Conservation (phyloP, 1,139 yeast species). For the Pneumocystis canis region DNA sequence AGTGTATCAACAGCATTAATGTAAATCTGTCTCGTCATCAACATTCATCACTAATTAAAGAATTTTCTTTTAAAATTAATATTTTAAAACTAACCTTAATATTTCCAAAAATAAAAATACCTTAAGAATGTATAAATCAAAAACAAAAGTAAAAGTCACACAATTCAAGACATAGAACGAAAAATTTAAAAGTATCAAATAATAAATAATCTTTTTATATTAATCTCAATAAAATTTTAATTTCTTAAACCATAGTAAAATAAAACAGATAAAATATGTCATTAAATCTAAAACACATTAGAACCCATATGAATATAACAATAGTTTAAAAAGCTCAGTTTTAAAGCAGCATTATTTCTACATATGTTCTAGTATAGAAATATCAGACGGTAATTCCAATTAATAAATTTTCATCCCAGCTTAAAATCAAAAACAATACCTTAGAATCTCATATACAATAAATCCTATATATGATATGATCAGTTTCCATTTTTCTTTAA, state of each 20-base stretch:
- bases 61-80: not conserved
- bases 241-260: not conserved
- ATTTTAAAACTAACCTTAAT: not conserved
- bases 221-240: not conserved
- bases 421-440: not conserved
- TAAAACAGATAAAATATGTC: not conserved
- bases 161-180: not conserved
- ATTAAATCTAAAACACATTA: not conserved
- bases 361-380: not conserved
- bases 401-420: not conserved
- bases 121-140: not conserved
- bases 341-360: not conserved
- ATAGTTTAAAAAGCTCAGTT: not conserved
- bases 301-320: not conserved
- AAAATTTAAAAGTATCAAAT: not conserved
- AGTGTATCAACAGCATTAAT: not conserved
- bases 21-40: not conserved
- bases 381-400: slow-evolving; percentile 1
- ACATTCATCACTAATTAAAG: not conserved
- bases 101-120: not conserved
- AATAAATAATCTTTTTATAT: not conserved
- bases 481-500: not conserved
- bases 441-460: not conserved
- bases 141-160: not conserved
- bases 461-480: not conserved